A percentile compares a stretch with the other conserved stretches of the same genome.
Evolutionary conservation across 441 rosid species (phyloP).

Genomic region (Arabidopsis lyrata): DNA sequence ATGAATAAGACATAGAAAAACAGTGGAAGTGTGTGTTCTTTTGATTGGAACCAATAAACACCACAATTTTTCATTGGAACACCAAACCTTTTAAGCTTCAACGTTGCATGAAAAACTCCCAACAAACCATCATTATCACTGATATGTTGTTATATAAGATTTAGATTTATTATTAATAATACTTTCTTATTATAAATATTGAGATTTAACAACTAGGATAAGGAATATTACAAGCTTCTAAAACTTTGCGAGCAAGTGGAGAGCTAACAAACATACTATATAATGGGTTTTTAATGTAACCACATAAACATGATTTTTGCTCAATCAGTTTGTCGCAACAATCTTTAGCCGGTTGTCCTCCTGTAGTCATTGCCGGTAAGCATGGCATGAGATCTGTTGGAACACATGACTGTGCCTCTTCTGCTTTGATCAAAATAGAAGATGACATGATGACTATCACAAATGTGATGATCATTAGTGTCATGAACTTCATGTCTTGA

Average conservation of each 20-base stretch:
- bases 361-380: not conserved
- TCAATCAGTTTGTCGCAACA: slow-evolving; percentile 10
- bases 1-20: not conserved
- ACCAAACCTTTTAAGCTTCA: not conserved
- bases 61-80: not conserved
- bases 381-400: not conserved
- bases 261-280: slow-evolving; percentile 2
- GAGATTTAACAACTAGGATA: slow-evolving; percentile 31
- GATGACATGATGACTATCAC: not conserved
- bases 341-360: not conserved
- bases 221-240: slow-evolving; percentile 15
- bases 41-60: not conserved
- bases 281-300: slow-evolving; percentile 33
- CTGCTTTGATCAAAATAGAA: not conserved
- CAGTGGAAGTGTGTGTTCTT: not conserved
- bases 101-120: not conserved
- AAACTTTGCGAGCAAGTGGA: slow-evolving; percentile 29
- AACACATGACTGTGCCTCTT: not conserved
- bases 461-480: not conserved
- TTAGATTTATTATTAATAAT: slow-evolving; percentile 1
- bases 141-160: not conserved
- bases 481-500: not conserved
- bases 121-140: not conserved
- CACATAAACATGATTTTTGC: slow-evolving; percentile 33
- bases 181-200: not conserved